phyloP scores from a whole-genome alignment of 768 basidiomycete species.

The Boletus coccyginus region DNA sequence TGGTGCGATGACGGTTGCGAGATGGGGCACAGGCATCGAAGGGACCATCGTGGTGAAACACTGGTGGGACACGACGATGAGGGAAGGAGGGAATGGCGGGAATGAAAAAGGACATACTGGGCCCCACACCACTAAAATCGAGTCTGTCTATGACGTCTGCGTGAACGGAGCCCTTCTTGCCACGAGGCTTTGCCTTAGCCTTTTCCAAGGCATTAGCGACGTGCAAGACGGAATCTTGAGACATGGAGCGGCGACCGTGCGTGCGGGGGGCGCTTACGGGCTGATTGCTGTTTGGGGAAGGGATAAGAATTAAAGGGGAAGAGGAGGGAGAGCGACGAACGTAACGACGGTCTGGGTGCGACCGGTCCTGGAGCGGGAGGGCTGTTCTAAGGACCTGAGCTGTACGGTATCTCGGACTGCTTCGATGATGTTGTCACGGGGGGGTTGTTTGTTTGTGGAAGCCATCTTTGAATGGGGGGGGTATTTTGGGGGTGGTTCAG shows the following conservation, averaged over 20 bases:
- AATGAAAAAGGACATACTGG: constrained; percentile 53
- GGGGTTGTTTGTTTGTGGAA: constrained; percentile 28
- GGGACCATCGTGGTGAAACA: constrained; percentile 91
- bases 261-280: constrained; percentile 21
- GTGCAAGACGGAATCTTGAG: constrained; percentile 46
- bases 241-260: constrained; percentile 45
- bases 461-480: constrained; percentile 26
- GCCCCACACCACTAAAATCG: constrained; percentile 81
- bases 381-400: constrained; percentile 43
- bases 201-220: constrained; percentile 42
- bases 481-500: constrained; percentile 32
- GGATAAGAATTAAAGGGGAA: constrained; percentile 21
- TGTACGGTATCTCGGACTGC: constrained; percentile 70
- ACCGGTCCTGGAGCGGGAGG: constrained; percentile 46
- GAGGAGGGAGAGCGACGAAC: constrained; percentile 13
- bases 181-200: constrained; percentile 45
- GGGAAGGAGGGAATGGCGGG: neutral
- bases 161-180: constrained; percentile 75
- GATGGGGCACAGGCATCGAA: constrained; percentile 92
- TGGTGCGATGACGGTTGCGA: constrained; percentile 74
- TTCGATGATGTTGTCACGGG: constrained; percentile 48
- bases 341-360: constrained; percentile 55
- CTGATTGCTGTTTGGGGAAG: constrained; percentile 18
- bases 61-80: constrained; percentile 36
- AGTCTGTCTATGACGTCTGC: constrained; percentile 90